A percentile compares a stretch with the other conserved stretches of the same genome.
These are phyloP conservation scores for Paecilomyces niveus DNA, from an alignment of 2,329 filamentous ascomycete genomes.

Conservation along the genomic window DNA sequence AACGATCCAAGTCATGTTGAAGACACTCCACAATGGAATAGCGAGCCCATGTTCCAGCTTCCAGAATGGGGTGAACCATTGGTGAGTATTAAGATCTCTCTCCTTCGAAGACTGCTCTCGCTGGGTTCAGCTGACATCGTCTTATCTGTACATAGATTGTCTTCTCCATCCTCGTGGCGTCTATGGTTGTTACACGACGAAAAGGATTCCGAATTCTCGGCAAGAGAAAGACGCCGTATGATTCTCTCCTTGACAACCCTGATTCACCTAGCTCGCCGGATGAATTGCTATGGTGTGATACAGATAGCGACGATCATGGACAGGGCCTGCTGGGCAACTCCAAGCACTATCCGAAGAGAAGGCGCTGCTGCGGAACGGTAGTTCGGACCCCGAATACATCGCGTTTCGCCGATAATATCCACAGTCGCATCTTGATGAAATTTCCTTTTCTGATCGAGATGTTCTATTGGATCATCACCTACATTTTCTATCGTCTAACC, in stretches of 20 bases:
- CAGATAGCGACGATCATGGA: background rate
- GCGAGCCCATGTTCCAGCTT: slow-evolving; percentile 5
- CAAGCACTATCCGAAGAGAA: slow-evolving; percentile 40
- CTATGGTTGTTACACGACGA: slow-evolving; percentile 43
- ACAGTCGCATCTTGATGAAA: slow-evolving; percentile 58
- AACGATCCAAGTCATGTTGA: background rate
- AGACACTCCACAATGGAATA: slow-evolving; percentile 4
- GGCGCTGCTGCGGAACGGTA: slow-evolving; percentile 41
- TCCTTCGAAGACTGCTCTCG: background rate
- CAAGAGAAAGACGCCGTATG: slow-evolving; percentile 7
- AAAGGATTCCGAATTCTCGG: slow-evolving; percentile 38
- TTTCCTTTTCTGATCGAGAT: slow-evolving; percentile 66
- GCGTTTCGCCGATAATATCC: slow-evolving; percentile 53
- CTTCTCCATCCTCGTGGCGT: slow-evolving; percentile 42
- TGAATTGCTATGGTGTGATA: slow-evolving; percentile 23
- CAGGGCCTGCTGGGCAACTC: slow-evolving; percentile 21
- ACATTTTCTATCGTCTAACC: slow-evolving; percentile 57
- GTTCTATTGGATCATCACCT: slow-evolving; percentile 66
- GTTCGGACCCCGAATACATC: slow-evolving; percentile 53
- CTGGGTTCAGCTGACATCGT: background rate
- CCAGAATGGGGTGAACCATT: slow-evolving; percentile 6
- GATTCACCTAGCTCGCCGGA: slow-evolving; percentile 32
- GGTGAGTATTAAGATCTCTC: background rate
- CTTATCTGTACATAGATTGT: slow-evolving; percentile 34
- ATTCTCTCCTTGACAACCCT: slow-evolving; percentile 25